Evolutionary conservation across 108 stramenopile species (phyloP).

Genomic region (Chaetoceros muelleri): DNA sequence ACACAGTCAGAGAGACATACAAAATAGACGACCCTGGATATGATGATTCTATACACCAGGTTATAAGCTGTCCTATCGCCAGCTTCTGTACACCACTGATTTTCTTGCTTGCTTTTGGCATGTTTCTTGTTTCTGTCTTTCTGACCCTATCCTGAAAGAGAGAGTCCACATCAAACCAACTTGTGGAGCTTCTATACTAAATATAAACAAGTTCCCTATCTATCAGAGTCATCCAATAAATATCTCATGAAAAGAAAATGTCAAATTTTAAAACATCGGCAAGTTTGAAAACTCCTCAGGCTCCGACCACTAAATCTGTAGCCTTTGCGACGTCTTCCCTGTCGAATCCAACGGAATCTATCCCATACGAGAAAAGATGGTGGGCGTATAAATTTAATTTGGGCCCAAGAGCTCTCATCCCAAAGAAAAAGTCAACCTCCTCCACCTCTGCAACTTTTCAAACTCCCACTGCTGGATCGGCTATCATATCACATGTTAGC

Average conservation of each 20-base stretch:
- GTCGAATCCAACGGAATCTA: conserved; percentile 5
- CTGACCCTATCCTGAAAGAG: too few species aligned
- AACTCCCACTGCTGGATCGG: neutral
- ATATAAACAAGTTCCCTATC: too few species aligned
- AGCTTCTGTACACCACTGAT: too few species aligned
- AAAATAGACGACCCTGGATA: too few species aligned
- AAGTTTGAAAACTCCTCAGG: neutral
- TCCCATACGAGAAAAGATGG: conserved; percentile 37
- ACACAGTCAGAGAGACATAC: too few species aligned
- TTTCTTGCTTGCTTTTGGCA: too few species aligned
- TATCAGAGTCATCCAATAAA: too few species aligned
- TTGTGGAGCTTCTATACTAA: too few species aligned
- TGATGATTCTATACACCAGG: too few species aligned
- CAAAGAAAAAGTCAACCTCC: neutral
- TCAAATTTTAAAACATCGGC: neutral
- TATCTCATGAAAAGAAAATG: conserved; percentile 1
- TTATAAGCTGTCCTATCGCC: too few species aligned
- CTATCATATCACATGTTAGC: neutral
- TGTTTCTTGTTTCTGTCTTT: too few species aligned
- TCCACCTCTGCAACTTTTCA: neutral
- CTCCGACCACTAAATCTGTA: neutral
- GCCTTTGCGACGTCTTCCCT: neutral
- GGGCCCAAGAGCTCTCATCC: conserved; percentile 8
- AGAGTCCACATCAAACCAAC: too few species aligned
- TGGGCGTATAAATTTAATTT: conserved; percentile 42